phyloP scores from a whole-genome alignment of 495 filamentous ascomycete genomes.

The Pseudomonodictys pantanalensis region DNA sequence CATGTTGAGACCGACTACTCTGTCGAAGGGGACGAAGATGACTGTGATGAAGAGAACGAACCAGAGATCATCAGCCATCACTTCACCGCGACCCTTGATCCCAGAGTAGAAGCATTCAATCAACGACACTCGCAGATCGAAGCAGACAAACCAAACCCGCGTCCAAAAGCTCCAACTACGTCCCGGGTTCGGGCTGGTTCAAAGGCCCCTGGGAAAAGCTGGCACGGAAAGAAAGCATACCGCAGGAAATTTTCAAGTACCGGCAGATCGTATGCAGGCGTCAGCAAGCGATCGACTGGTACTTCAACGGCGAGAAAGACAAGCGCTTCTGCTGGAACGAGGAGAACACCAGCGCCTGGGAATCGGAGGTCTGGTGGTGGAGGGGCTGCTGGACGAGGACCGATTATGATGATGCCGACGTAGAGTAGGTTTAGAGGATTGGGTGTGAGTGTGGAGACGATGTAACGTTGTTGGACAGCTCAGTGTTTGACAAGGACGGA shows the following conservation, averaged over 20 bases:
- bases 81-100: constrained; percentile 16
- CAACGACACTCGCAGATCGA: constrained; percentile 5
- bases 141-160: not conserved
- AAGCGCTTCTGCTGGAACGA: constrained; percentile 2
- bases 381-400: not conserved
- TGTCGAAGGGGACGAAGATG: constrained; percentile 17
- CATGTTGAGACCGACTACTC: not conserved
- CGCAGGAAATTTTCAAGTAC: constrained; percentile 4
- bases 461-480: not conserved
- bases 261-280: constrained; percentile 1
- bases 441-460: too few relatives aligned
- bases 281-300: constrained; percentile 16
- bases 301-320: constrained; percentile 14
- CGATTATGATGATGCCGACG: constrained; percentile 21
- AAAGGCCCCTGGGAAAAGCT: constrained; percentile 2
- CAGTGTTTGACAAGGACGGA: too few relatives aligned
- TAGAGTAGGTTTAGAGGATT: not conserved
- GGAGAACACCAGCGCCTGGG: not conserved
- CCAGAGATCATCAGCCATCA: constrained; percentile 13
- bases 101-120: constrained; percentile 24
- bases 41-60: constrained; percentile 22
- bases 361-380: constrained; percentile 1
- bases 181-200: not conserved
- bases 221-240: constrained; percentile 3
- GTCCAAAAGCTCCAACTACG: not conserved